Evolutionary conservation across 164 flowering plant genomes (phyloP), one percentile per base, ranked within the genome.

Genomic region (Nelumbo lutea): DNA sequence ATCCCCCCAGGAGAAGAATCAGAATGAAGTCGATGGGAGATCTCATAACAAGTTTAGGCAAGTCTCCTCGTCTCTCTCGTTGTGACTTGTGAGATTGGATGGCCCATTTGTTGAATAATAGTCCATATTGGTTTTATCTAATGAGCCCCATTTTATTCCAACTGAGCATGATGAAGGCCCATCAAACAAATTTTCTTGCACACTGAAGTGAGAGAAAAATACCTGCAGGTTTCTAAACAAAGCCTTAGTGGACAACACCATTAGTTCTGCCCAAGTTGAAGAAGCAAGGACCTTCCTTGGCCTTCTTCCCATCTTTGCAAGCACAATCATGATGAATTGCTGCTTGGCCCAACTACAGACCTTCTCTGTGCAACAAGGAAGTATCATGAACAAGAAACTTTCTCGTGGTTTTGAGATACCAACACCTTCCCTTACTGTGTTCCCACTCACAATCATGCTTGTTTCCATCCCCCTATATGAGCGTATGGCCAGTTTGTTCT

Each of bases 271-370:
- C 2, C 73, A 79, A 77, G 80, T 79, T 2, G 80, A 79, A 58
- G 72, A 79, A 59, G 70, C 68, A n/a, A 80, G 75, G 46, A 67
- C 69, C 58, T 15, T 80, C 42, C 67, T 75, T 6, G 62, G 73
- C 27, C 65, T 80, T 58, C 43, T 75, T 9, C 83, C 80, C 38
- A 67, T 80, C 38, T 77, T 74, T 42, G 66, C 51, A 27, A 69
- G 72, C 57, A 72, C 81, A 4, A 72, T 78, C 58, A 73, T 76
- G 46, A 73, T 78, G 79, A 78, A 78, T 42, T 72, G 75, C 47
- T 78, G 81, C 52, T 41, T 78, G 13, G 81, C 83, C 2, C 83
- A 81, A 48, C 64, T 77, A 5, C 74, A 75, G 63, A 77, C 83
- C 46, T 77, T 80, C 65, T 69, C 72, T 9, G 67, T 80, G 1